Evolutionary conservation across 129 eudicot species (phyloP).

Genomic region (Flaveria sonorensis): DNA sequence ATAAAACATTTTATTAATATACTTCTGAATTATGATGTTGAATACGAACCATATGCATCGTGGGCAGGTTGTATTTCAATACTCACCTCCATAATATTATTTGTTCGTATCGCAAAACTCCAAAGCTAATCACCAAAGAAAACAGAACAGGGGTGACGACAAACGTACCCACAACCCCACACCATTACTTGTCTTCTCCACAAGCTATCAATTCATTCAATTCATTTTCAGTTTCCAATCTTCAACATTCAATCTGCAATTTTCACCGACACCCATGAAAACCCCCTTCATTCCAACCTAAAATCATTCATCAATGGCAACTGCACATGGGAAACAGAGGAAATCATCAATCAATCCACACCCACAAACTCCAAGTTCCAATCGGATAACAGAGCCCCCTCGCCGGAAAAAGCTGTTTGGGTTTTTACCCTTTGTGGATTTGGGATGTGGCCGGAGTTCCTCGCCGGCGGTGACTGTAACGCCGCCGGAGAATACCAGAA

Average conservation of each 20-base stretch:
- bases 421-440: slow-evolving; percentile 23
- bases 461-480: slow-evolving; percentile 25
- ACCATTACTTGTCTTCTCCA: slow-evolving; percentile 32
- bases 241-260: neutral
- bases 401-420: slow-evolving; percentile 34
- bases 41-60: slow-evolving; percentile 4
- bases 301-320: slow-evolving; percentile 18
- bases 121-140: slow-evolving; percentile 38
- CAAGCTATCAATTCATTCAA: neutral
- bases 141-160: slow-evolving; percentile 44
- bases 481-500: neutral
- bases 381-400: slow-evolving; percentile 11
- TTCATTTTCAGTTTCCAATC: neutral
- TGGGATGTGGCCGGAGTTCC: slow-evolving; percentile 38
- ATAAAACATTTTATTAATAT: neutral
- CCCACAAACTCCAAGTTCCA: neutral
- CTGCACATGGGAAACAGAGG: slow-evolving; percentile 17
- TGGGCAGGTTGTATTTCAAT: slow-evolving; percentile 36
- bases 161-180: slow-evolving; percentile 29
- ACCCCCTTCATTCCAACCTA: neutral
- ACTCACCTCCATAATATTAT: neutral
- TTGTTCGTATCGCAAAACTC: slow-evolving; percentile 29
- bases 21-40: neutral
- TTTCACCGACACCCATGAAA: slow-evolving; percentile 21
- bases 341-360: neutral